These are phyloP conservation scores for Naegleria lovaniensis DNA, from an alignment of 208 protist species.

Conservation along the genomic window DNA sequence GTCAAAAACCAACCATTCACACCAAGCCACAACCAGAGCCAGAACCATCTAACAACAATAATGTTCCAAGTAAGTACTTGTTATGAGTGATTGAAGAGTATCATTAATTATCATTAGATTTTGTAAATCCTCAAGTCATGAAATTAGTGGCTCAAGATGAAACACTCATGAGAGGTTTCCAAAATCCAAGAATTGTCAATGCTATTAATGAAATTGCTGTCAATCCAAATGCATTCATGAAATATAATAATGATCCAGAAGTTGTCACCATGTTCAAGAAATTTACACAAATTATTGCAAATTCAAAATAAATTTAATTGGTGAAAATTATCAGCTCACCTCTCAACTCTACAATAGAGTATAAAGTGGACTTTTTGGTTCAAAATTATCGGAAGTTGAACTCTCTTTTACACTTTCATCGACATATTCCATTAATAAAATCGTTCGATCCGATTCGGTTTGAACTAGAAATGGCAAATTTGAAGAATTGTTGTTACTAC, in stretches of 20 bases:
- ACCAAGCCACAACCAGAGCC: background rate
- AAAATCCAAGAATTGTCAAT: background rate
- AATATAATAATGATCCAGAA: conserved; percentile 25
- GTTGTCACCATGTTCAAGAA: conserved; percentile 11
- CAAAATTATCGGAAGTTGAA: background rate
- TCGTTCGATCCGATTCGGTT: background rate
- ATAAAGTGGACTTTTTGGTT: background rate
- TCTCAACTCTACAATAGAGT: background rate
- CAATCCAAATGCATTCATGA: conserved; percentile 5
- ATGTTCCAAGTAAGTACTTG: background rate
- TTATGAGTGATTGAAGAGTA: background rate
- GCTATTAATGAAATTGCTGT: conserved; percentile 29
- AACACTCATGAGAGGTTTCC: background rate
- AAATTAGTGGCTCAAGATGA: background rate
- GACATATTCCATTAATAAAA: background rate
- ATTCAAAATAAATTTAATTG: background rate
- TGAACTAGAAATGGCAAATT: background rate
- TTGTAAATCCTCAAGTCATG: background rate
- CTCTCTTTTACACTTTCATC: background rate
- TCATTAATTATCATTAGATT: no score
- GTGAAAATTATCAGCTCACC: no score
- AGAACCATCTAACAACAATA: background rate
- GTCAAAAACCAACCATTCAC: background rate
- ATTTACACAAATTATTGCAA: conserved; percentile 17
- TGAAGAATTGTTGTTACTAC: background rate